Percentiles rank a stretch among this genome's conserved stretches.
Conservation (phyloP, 768 basidiomycete species). For the Chlorophyllum brunneum region DNA sequence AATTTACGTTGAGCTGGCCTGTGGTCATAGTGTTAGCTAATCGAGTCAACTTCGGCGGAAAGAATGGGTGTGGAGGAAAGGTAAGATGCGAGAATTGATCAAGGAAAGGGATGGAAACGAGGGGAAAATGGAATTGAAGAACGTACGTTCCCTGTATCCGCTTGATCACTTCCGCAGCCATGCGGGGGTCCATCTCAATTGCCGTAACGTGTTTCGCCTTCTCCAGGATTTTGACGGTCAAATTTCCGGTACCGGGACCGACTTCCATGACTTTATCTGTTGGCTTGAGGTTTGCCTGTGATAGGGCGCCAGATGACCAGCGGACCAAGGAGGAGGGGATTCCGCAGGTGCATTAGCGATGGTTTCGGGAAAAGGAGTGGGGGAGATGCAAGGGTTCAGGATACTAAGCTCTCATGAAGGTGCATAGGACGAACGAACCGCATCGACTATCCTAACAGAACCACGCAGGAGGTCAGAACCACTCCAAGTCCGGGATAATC, state of each 20-base stretch:
- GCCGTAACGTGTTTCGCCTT: slow-evolving; percentile 91
- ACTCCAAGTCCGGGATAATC: background rate
- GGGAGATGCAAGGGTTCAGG: background rate
- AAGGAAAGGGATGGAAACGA: slow-evolving; percentile 3
- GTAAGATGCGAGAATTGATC: background rate
- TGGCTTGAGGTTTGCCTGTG: slow-evolving; percentile 90
- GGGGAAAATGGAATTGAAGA: background rate
- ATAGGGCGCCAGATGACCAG: slow-evolving; percentile 7
- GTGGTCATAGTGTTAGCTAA: slow-evolving; percentile 1
- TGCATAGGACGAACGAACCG: slow-evolving; percentile 25
- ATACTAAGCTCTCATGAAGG: no score
- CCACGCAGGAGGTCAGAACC: slow-evolving; percentile 10
- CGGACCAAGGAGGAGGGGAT: no score
- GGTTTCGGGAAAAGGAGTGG: no score
- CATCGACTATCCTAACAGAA: slow-evolving; percentile 38
- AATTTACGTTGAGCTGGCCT: slow-evolving; percentile 96
- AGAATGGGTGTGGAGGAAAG: background rate
- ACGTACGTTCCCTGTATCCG: slow-evolving; percentile 97
- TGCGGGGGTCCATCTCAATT: slow-evolving; percentile 97
- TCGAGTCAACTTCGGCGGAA: background rate
- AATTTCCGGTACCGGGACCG: slow-evolving; percentile 95
- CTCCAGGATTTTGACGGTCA: slow-evolving; percentile 91
- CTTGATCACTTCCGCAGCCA: slow-evolving; percentile 97
- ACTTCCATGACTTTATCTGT: slow-evolving; percentile 97
- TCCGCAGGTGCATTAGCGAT: no score